Evolutionary conservation across 2,329 filamentous ascomycete species (phyloP), one percentile per base, ranked within the genome.

Genomic region (Claviceps cyperi): DNA sequence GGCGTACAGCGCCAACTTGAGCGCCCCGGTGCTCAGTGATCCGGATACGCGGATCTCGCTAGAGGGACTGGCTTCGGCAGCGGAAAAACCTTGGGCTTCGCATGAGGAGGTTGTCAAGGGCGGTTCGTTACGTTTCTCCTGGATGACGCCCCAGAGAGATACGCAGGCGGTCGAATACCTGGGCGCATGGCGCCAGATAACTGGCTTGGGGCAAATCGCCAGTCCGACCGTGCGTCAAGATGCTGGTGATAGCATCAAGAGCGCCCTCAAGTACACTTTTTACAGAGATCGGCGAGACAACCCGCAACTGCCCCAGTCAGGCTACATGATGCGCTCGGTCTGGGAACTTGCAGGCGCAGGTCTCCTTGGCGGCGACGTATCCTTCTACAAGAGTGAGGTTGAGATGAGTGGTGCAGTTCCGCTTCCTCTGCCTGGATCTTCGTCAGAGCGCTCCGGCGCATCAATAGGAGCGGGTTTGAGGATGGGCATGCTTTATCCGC

Each of bases 301-400:
- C 62, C 82, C 89, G 1, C 81, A 94, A 62, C 76, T 98, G 7
- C 90, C 92, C 0, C 84, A 84, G 51, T 75, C 76, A 51, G 92
- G 92, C 32, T 92, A 91, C 64, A 77, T 94, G 57, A 60, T 91
- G 28, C 89, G 88, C 63, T 80, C 84, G 0, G 72, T 81, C 22
- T 78, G 84, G 28, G 91, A 97, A 62, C 65, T 97, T n/a, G 91
- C 92, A 2, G 91, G 92, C 11, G 81, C 84, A 66, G 89, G 91
- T 0, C 81, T 84, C 0, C 70, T 98, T 17, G 79, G 78, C 54
- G 92, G 92, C 39, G 92, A 97, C 59, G 89, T 95, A 1, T 83
- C 85, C n/a, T 97, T 96, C 66, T 87, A 81, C 65, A 98, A 95
- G 68, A 81, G 82, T n/a, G 90, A 97, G 64, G 60, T 91, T 15